Conservation (phyloP, 2,329 filamentous ascomycete genomes). For the Claviceps cyperi region DNA sequence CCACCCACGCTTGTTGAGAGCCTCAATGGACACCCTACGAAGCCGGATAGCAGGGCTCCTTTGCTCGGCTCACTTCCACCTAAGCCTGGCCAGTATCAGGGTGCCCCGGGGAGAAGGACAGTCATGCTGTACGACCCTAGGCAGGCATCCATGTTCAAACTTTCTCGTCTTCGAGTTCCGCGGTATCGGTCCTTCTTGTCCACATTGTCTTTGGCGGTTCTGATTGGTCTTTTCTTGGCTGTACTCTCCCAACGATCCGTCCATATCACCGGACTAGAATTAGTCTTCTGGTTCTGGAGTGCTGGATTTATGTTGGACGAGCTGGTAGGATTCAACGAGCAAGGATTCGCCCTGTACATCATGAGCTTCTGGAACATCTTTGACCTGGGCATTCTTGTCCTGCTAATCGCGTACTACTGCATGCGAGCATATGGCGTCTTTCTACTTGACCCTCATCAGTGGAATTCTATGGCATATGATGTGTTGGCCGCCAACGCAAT, state of each 20-base stretch:
- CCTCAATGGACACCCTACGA: conserved; percentile 15
- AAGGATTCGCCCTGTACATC: conserved; percentile 90
- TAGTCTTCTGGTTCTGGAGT: conserved; percentile 96
- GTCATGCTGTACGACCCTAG: conserved; percentile 82
- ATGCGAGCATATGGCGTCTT: conserved; percentile 81
- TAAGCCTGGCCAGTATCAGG: conserved; percentile 18
- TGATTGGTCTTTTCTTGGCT: conserved; percentile 73
- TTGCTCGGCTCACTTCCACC: conserved; percentile 27
- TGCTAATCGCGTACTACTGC: conserved; percentile 80
- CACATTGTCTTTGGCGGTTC: conserved; percentile 70
- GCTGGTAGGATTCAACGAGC: conserved; percentile 89
- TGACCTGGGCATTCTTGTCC: conserved; percentile 73
- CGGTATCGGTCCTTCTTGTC: conserved; percentile 85
- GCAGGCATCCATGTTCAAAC: conserved; percentile 80
- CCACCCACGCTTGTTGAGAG: conserved; percentile 12
- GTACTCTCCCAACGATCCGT: conserved; percentile 64
- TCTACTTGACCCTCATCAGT: conserved; percentile 56
- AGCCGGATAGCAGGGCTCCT: conserved; percentile 34
- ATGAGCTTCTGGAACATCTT: conserved; percentile 98
- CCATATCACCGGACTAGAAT: conserved; percentile 69
- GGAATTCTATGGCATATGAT: conserved; percentile 81
- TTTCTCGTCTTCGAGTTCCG: conserved; percentile 79
- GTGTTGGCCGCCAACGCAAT: conserved; percentile 87
- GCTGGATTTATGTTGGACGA: conserved; percentile 95
- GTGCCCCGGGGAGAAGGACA: conserved; percentile 46